A percentile compares a stretch with the other conserved stretches of the same genome.
phyloP scores from a whole-genome alignment of 2,329 filamentous ascomycete genomes.

The Colletotrichum lupini region DNA sequence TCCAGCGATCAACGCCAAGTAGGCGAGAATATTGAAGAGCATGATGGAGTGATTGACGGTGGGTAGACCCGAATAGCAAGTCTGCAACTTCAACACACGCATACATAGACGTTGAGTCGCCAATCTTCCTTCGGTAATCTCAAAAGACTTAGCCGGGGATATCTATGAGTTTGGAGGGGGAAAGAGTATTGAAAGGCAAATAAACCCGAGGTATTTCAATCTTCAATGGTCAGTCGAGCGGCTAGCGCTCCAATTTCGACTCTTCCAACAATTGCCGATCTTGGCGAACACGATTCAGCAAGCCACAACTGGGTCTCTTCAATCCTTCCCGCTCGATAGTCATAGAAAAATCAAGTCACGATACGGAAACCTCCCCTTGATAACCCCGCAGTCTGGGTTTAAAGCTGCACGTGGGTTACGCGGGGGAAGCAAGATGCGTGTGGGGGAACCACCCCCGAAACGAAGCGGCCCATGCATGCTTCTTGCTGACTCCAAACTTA shows the following conservation, averaged over 20 bases:
- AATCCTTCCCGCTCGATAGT: neutral
- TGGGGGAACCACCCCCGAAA: neutral
- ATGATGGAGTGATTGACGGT: neutral
- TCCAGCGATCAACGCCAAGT: constrained; percentile 35
- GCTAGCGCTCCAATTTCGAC: constrained; percentile 2
- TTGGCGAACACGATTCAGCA: constrained; percentile 21
- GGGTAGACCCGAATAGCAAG: neutral
- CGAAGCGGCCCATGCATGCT: constrained; percentile 3
- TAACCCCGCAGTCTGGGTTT: constrained; percentile 9
- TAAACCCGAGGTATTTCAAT: neutral
- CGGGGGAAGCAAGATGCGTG: constrained; percentile 12
- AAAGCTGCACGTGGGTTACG: constrained; percentile 3
- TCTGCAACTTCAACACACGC: neutral
- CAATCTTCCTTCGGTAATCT: neutral
- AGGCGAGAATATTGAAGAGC: constrained; percentile 30
- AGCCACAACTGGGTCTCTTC: constrained; percentile 2
- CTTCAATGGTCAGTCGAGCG: neutral
- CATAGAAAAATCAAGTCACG: neutral
- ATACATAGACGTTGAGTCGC: neutral
- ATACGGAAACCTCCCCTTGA: neutral
- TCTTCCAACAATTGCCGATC: constrained; percentile 38
- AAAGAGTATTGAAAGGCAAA: neutral
- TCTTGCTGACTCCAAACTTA: constrained; percentile 13
- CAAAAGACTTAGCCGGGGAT: neutral
- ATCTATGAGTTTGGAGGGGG: neutral